phyloP scores from a whole-genome alignment of 1,139 yeast genomes.

The Taphrina populina region DNA sequence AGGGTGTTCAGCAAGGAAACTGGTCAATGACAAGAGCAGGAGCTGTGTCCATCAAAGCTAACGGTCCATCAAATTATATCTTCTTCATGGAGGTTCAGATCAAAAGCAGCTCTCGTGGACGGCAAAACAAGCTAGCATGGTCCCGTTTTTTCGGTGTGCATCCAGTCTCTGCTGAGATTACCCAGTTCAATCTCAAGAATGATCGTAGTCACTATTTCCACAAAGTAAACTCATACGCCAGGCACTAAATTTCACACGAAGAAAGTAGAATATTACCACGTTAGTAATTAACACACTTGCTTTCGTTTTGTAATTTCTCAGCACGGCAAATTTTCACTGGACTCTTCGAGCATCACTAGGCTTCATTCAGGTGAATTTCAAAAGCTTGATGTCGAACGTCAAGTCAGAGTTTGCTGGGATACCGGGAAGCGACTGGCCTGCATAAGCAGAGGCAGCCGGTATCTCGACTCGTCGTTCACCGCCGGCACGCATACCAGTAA shows the following conservation, averaged over 20 bases:
- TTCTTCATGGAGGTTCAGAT: constrained; percentile 31
- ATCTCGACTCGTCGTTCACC: constrained; percentile 98
- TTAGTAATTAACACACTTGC: too few relatives aligned
- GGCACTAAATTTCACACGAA: too few relatives aligned
- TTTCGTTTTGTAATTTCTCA: too few relatives aligned
- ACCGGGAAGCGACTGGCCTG: constrained; percentile 87
- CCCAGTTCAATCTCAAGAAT: constrained; percentile 19
- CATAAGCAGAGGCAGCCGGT: constrained; percentile 96
- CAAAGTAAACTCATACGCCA: constrained; percentile 17
- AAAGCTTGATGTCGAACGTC: constrained; percentile 92
- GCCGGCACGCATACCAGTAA: constrained; percentile 97
- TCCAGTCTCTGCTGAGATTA: constrained; percentile 18
- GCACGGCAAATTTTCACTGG: too few relatives aligned
- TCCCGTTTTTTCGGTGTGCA: constrained; percentile 15
- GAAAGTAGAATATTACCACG: too few relatives aligned
- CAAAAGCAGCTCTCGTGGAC: constrained; percentile 24
- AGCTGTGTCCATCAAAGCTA: constrained; percentile 10
- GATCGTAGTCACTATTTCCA: constrained; percentile 20
- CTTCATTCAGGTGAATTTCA: constrained; percentile 51
- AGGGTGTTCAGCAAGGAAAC: constrained; percentile 27
- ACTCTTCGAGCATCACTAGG: too few relatives aligned
- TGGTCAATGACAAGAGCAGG: constrained; percentile 23
- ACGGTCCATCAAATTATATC: constrained; percentile 26
- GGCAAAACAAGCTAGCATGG: constrained; percentile 33
- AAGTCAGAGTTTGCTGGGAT: constrained; percentile 95